Conservation (phyloP, 2,329 filamentous ascomycete species). For the Juglanconis oblonga region DNA sequence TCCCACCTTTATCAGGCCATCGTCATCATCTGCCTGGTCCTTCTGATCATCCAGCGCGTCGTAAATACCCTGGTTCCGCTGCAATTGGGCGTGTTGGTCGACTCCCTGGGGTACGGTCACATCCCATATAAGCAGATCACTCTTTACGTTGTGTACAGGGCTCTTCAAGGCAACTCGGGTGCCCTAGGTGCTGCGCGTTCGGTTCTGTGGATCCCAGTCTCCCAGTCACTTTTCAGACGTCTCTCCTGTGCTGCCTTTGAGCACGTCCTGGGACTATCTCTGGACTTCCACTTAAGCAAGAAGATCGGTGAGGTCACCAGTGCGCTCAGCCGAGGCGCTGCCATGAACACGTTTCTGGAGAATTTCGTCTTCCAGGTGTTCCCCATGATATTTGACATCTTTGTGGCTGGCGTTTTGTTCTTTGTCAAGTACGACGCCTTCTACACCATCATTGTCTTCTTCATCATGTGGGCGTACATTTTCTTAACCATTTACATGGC, state of each 20-base stretch:
- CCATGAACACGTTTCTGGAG: slow-evolving; percentile 49
- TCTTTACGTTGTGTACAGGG: slow-evolving; percentile 42
- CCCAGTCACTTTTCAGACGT: slow-evolving; percentile 40
- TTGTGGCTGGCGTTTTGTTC: slow-evolving; percentile 46
- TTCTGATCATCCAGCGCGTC: slow-evolving; percentile 40
- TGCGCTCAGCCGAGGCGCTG: slow-evolving; percentile 44
- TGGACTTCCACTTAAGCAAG: slow-evolving; percentile 51
- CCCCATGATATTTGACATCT: slow-evolving; percentile 48
- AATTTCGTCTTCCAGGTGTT: slow-evolving; percentile 47
- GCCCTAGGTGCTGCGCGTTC: slow-evolving; percentile 38
- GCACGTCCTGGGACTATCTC: slow-evolving; percentile 43
- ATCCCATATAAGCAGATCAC: slow-evolving; percentile 41
- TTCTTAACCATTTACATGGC: slow-evolving; percentile 50
- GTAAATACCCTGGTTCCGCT: slow-evolving; percentile 42
- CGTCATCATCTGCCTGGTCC: slow-evolving; percentile 37
- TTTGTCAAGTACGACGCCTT: slow-evolving; percentile 44
- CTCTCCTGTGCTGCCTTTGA: slow-evolving; percentile 45
- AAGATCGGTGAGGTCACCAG: slow-evolving; percentile 50
- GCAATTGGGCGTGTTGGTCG: slow-evolving; percentile 40
- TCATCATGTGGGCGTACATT: slow-evolving; percentile 48
- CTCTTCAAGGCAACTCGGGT: slow-evolving; percentile 44
- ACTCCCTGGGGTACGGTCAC: slow-evolving; percentile 36
- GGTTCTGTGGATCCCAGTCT: slow-evolving; percentile 47
- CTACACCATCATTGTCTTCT: slow-evolving; percentile 46
- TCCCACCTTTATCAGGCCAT: slow-evolving; percentile 37